These are phyloP conservation scores for Curvularia sp. DNA, from an alignment of 2,329 filamentous ascomycete genomes.

Conservation along the genomic window DNA sequence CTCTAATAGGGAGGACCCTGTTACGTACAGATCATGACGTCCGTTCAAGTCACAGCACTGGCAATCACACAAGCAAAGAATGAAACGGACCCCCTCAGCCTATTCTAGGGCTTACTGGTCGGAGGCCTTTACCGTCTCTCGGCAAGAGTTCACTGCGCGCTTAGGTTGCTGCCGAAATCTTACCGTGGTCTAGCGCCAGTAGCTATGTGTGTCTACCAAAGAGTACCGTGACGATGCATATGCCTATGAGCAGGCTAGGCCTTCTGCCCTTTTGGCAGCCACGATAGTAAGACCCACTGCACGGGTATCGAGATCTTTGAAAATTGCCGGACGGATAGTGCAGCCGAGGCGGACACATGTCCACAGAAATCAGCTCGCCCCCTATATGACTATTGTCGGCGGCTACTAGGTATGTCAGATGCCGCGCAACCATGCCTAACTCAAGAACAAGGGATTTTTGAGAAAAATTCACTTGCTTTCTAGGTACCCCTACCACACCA, in stretches of 20 bases:
- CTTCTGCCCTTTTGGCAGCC: not conserved
- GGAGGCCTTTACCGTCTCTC: not conserved
- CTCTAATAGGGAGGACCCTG: slow-evolving; percentile 1
- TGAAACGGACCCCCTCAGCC: not conserved
- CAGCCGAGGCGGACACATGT: not conserved
- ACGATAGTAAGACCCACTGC: not conserved
- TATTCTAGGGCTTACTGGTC: not conserved
- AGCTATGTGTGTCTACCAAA: slow-evolving; percentile 6
- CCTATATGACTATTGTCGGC: slow-evolving; percentile 2
- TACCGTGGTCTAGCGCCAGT: slow-evolving; percentile 11
- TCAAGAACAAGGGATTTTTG: slow-evolving; percentile 6
- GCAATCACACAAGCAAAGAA: not conserved
- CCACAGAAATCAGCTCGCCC: slow-evolving; percentile 5
- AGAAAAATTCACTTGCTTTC: slow-evolving; percentile 7
- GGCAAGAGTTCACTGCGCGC: slow-evolving; percentile 2
- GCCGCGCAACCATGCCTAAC: slow-evolving; percentile 2
- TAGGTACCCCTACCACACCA: slow-evolving; percentile 2
- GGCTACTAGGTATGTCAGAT: not conserved
- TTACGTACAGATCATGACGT: not conserved
- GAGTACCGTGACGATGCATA: slow-evolving; percentile 5
- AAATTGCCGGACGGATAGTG: not conserved
- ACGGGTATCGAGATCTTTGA: not conserved
- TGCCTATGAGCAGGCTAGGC: slow-evolving; percentile 6
- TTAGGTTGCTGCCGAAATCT: slow-evolving; percentile 11
- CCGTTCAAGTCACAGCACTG: not conserved